Evolutionary conservation across 345 rosid species (phyloP).

Genomic region (Pistacia atlantica): DNA sequence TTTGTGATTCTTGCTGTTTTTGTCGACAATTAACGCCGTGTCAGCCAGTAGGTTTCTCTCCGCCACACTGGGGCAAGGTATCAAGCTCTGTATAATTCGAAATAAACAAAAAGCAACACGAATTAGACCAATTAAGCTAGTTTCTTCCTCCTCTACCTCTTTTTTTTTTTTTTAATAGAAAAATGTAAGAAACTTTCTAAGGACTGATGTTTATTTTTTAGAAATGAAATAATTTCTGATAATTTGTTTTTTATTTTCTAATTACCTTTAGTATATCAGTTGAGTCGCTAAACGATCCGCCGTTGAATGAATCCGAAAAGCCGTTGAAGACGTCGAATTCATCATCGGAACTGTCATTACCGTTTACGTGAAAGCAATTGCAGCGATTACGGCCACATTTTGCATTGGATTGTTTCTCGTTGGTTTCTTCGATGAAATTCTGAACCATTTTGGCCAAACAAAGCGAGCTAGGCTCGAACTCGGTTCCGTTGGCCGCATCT

Average conservation of each 20-base stretch:
- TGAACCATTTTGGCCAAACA: constrained; percentile 90
- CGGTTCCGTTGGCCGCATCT: constrained; percentile 40
- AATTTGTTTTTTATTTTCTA: not conserved
- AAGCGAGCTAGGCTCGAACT: constrained; percentile 88
- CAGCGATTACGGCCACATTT: constrained; percentile 86
- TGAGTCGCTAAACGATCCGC: constrained; percentile 52
- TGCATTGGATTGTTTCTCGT: constrained; percentile 65
- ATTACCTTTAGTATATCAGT: constrained; percentile 77
- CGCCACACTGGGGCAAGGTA: constrained; percentile 61
- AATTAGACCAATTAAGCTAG: too few species aligned
- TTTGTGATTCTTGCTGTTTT: constrained; percentile 67
- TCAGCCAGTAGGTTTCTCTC: constrained; percentile 88
- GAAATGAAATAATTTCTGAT: not conserved
- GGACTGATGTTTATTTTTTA: too few species aligned
- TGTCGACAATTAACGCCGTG: constrained; percentile 77
- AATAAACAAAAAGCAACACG: not conserved
- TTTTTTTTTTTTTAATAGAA: too few species aligned
- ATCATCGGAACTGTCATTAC: constrained; percentile 79
- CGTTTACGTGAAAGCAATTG: constrained; percentile 90
- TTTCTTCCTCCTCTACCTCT: too few species aligned
- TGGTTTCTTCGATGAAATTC: constrained; percentile 80
- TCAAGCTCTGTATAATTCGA: constrained; percentile 54
- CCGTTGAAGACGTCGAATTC: constrained; percentile 64
- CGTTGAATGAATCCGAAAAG: constrained; percentile 40
- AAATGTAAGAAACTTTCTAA: too few species aligned